These are phyloP conservation scores for Tolypocladium sp. DNA, from an alignment of 2,329 filamentous ascomycete species.

Conservation along the genomic window DNA sequence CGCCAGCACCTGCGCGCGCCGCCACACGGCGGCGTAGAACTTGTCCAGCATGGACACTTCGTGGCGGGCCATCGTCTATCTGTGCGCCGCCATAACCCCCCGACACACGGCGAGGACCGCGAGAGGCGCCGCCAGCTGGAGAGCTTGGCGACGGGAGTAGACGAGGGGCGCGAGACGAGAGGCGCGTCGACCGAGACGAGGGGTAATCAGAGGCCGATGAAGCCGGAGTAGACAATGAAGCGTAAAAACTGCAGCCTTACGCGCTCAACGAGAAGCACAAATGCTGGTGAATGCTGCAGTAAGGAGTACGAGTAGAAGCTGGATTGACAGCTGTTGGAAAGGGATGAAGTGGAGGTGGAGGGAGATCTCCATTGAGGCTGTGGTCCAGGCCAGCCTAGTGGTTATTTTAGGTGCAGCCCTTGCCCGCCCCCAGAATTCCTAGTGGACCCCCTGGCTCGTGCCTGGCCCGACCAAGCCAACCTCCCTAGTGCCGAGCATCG, in stretches of 20 bases:
- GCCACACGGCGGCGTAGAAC: constrained; percentile 11
- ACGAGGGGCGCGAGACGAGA: too few relatives aligned
- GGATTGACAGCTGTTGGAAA: not conserved
- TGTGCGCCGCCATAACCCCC: not conserved
- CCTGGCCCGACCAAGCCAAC: not conserved
- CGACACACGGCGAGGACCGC: not conserved
- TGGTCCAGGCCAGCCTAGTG: not conserved
- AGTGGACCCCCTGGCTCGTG: not conserved
- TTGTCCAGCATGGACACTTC: constrained; percentile 13
- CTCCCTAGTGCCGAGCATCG: not conserved
- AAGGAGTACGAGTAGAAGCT: not conserved
- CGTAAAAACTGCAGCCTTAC: not conserved
- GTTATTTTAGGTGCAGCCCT: not conserved
- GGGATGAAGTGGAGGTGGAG: not conserved
- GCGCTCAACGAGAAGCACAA: not conserved
- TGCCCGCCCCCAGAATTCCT: not conserved
- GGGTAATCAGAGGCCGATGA: not conserved
- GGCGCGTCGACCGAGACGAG: not conserved
- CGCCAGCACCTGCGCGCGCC: constrained; percentile 21
- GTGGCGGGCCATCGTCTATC: constrained; percentile 4
- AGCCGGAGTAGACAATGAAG: not conserved
- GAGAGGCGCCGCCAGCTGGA: not conserved
- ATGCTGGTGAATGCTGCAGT: not conserved
- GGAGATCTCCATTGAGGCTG: not conserved
- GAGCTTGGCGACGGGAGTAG: too few relatives aligned